Conservation (phyloP, 495 filamentous ascomycete genomes). For the Aspergillus baeticus region DNA sequence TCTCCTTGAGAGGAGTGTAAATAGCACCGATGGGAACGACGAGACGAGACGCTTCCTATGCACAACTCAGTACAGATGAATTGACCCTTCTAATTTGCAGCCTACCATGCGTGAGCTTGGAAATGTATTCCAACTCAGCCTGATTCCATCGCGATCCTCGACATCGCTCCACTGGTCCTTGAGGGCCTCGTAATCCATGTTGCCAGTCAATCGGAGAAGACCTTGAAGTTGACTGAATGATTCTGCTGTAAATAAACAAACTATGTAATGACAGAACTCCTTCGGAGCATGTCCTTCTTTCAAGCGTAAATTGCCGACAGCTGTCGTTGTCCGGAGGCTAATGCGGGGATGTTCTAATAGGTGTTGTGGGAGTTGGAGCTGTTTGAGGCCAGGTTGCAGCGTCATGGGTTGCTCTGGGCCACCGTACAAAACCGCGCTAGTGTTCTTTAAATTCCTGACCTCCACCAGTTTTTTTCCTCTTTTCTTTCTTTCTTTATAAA, state of each 20-base stretch:
- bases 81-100: slow-evolving; percentile 10
- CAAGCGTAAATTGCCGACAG: slow-evolving; percentile 23
- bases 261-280: slow-evolving; percentile 18
- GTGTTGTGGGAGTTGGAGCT: slow-evolving; percentile 38
- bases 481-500: slow-evolving; percentile 35
- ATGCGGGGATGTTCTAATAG: slow-evolving; percentile 24
- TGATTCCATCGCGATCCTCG: slow-evolving; percentile 94
- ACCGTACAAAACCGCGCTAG: slow-evolving; percentile 34
- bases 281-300: slow-evolving; percentile 36
- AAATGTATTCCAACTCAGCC: slow-evolving; percentile 99
- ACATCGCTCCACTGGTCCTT: slow-evolving; percentile 98
- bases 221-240: slow-evolving; percentile 25
- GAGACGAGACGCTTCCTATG: slow-evolving; percentile 89
- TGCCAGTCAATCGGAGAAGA: slow-evolving; percentile 33
- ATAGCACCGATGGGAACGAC: slow-evolving; percentile 96
- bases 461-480: slow-evolving; percentile 22
- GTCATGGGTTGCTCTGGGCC: slow-evolving; percentile 31
- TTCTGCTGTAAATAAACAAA: slow-evolving; percentile 19
- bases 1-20: slow-evolving; percentile 96
- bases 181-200: slow-evolving; percentile 74
- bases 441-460: slow-evolving; percentile 33
- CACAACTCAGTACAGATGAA: slow-evolving; percentile 22
- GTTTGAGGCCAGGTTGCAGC: slow-evolving; percentile 52
- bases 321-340: slow-evolving; percentile 23
- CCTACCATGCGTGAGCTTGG: slow-evolving; percentile 94